A percentile compares a stretch with the other conserved stretches of the same genome.
These are phyloP conservation scores for Fusarium pseudonygamai DNA, from an alignment of 2,329 filamentous ascomycete genomes.

Conservation along the genomic window DNA sequence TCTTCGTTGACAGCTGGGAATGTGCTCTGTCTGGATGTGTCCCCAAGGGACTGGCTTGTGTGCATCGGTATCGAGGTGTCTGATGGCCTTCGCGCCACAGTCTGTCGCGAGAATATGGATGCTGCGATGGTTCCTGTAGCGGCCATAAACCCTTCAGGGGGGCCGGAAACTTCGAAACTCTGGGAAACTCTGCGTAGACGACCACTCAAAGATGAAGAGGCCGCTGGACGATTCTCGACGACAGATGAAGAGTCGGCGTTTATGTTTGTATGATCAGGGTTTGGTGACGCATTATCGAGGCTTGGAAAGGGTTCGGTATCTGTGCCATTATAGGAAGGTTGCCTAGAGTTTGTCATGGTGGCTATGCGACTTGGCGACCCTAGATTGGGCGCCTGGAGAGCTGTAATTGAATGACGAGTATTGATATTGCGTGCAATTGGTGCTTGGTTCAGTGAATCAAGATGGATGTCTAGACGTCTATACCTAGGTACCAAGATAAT, in stretches of 20 bases:
- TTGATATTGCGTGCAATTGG: neutral
- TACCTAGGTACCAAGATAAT: neutral
- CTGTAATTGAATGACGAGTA: neutral
- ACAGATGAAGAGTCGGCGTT: conserved; percentile 10
- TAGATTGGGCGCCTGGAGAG: neutral
- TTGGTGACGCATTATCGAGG: conserved; percentile 33
- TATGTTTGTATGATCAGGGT: conserved; percentile 18
- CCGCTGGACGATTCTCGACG: conserved; percentile 39
- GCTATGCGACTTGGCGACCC: conserved; percentile 10
- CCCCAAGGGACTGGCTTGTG: conserved; percentile 33
- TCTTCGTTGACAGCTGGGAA: conserved; percentile 37
- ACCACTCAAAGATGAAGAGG: conserved; percentile 47
- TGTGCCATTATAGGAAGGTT: conserved; percentile 25
- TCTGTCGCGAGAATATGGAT: conserved; percentile 47
- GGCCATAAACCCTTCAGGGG: conserved; percentile 59
- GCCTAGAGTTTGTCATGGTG: conserved; percentile 30
- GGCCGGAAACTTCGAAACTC: conserved; percentile 57
- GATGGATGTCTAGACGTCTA: neutral
- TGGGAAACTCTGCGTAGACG: conserved; percentile 47
- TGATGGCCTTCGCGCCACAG: conserved; percentile 28
- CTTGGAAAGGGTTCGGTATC: conserved; percentile 43
- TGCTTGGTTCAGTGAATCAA: neutral
- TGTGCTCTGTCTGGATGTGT: conserved; percentile 36
- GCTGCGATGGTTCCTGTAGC: conserved; percentile 58
- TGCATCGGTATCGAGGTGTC: conserved; percentile 30